These are phyloP conservation scores for Pleurotus sapidus DNA, from an alignment of 768 basidiomycete species.

Conservation along the genomic window DNA sequence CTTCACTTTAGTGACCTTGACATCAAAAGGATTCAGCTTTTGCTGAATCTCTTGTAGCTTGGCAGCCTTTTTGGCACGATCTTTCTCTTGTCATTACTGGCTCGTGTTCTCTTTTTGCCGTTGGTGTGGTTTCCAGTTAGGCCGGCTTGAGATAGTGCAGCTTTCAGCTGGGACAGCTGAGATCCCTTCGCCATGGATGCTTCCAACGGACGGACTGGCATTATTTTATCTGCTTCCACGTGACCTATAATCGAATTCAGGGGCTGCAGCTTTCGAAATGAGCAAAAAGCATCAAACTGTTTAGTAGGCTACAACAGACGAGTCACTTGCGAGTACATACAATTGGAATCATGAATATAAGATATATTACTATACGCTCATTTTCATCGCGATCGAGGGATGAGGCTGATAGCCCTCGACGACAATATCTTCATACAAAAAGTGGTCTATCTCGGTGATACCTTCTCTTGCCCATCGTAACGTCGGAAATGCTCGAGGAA, in stretches of 20 bases:
- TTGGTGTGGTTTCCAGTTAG: slow-evolving; percentile 57
- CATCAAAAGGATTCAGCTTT: slow-evolving; percentile 91
- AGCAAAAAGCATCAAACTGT: no score
- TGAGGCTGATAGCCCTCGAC: slow-evolving; percentile 87
- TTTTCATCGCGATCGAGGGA: slow-evolving; percentile 89
- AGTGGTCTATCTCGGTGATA: slow-evolving; percentile 76
- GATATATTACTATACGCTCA: slow-evolving; percentile 65
- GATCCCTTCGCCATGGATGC: slow-evolving; percentile 74
- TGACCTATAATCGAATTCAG: not conserved
- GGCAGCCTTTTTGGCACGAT: slow-evolving; percentile 59
- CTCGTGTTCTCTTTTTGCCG: slow-evolving; percentile 70
- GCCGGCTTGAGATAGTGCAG: slow-evolving; percentile 77
- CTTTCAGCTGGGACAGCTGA: slow-evolving; percentile 88
- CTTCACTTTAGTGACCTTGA: slow-evolving; percentile 88
- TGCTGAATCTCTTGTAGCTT: slow-evolving; percentile 83
- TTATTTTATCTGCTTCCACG: not conserved
- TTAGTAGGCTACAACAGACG: no score
- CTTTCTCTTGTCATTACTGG: slow-evolving; percentile 70
- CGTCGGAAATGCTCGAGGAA: slow-evolving; percentile 82
- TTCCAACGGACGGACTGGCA: not conserved
- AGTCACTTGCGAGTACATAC: not conserved
- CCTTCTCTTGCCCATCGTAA: slow-evolving; percentile 65
- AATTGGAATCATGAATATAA: not conserved
- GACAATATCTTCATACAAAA: slow-evolving; percentile 74
- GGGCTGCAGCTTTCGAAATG: no score